Percentiles rank a stretch among this genome's conserved stretches.
phyloP scores from a whole-genome alignment of 164 flowering plant species.

The Dillenia turbinata region DNA sequence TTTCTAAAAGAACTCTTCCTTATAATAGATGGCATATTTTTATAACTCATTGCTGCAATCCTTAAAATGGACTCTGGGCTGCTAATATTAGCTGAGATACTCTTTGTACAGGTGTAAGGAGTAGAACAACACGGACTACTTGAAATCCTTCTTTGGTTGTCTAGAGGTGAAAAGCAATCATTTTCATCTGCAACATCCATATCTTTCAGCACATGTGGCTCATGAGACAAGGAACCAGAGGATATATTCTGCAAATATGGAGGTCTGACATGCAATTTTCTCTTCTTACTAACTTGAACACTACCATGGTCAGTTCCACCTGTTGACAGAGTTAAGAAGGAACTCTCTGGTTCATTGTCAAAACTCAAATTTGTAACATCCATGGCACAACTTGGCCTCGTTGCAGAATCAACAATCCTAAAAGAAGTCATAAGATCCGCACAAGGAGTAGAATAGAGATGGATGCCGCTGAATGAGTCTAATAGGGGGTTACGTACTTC shows the following conservation, averaged over 20 bases:
- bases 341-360: slow-evolving; percentile 9
- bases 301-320: slow-evolving; percentile 14
- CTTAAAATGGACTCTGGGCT: slow-evolving; percentile 17
- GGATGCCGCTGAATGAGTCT: too few species aligned
- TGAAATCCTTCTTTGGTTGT: background rate
- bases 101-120: slow-evolving; percentile 9
- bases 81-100: background rate
- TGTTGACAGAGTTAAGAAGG: slow-evolving; percentile 12
- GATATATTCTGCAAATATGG: slow-evolving; percentile 5
- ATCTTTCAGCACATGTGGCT: slow-evolving; percentile 16
- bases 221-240: slow-evolving; percentile 17
- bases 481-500: too few species aligned
- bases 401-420: too few species aligned
- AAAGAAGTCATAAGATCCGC: too few species aligned
- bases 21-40: slow-evolving; percentile 31
- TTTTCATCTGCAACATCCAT: background rate
- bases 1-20: slow-evolving; percentile 17
- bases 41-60: slow-evolving; percentile 23
- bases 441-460: too few species aligned
- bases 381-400: background rate
- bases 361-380: slow-evolving; percentile 8
- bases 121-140: slow-evolving; percentile 15
- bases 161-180: slow-evolving; percentile 2
- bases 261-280: slow-evolving; percentile 9
- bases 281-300: slow-evolving; percentile 10